Evolutionary conservation across 2,329 filamentous ascomycete species (phyloP), one percentile per base, ranked within the genome.

Genomic region (Trichoderma sp.): DNA sequence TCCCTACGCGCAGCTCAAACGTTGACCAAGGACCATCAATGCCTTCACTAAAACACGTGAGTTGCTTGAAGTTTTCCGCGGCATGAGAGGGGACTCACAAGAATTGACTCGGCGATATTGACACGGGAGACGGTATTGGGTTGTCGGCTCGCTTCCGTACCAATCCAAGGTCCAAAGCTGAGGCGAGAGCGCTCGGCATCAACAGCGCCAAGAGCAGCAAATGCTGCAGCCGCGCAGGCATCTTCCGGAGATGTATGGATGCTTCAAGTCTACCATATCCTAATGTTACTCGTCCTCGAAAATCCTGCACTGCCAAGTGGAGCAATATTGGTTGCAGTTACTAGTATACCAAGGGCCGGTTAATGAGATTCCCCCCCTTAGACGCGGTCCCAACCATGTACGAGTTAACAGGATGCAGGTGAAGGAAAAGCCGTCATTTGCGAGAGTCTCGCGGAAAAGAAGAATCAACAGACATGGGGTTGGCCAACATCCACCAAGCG

Each of bases 1-100:
- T 68, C 5, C 68, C 68, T 6, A 69, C 68, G 5, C 68, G 68
- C 12, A 69, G 52, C 52, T 67, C 68, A 68, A 69, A 69, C 7
- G 58, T 68, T 17, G 68, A 69, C 68, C 68, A 69, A 27, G 50
- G 68, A 3, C 68, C 68, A 35, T 69, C 68, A n/a, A 64, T 17
- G 2, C 68, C 68, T 15, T 69, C 68, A n/a, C 67, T 69, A 48
- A 22, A 34, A 13, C 29, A 52, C 9, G 29, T 61, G 32, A 67
- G 57, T 19, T 34, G 10, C 5, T 29, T 22, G 8, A 48, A 48
- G 42, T 15, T 22, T n/a, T 52, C 57, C 22, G 27, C 4, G 1
- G 3, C 15, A 19, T 3, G 12, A 27, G 25, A 45, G 17, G 17
- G 7, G 32, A 61, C 67, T 69, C 37, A 69, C 67, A 69, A 69